Base-by-base conservation (phyloP, 2,329 filamentous ascomycete species). In the Xylariaceae sp. region DNA sequence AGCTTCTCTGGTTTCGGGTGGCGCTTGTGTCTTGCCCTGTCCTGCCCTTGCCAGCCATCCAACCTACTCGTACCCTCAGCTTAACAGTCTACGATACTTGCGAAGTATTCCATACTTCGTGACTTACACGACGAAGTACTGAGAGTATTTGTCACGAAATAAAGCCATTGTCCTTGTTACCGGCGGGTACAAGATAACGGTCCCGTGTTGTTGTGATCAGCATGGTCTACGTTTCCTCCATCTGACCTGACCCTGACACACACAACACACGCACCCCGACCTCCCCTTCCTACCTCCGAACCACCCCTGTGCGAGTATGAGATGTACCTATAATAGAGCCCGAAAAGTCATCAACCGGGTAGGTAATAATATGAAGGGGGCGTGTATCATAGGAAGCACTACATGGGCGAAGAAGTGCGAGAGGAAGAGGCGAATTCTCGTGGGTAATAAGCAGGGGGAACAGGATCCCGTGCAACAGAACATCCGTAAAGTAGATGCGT, bases 111-210 rank as follows among this genome's bases (percentile, higher is more conserved):
- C 17, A 30, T 42, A 42, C 37, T 2, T 42, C 9, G 8, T 13
- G 8, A 45, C 42, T n/a, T 45, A 45, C 42, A 13, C 42, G 42
- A 5, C 3, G 5, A 13, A 3, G 3, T 9, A 18, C 7, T 2
- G 13, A 11, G 11, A 34, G 51, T 56, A 62, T 58, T 59, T 61
- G 62, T 64, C 56, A 61, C 62, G 23, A 50, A 53, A 60, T 48
- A 55, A 54, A 57, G 50, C 51, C 42, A 54, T 45, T 49, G 17
- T 49, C 18, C n/a, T 61, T 58, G 54, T 60, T 60, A 58, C 55
- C 47, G 47, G 48, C 57, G 23, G 45, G 35, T 55, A 49, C 58
- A 56, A 44, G 53, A 62, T 45, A 59, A 56, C 53, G 47, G 57
- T 55, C 35, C 54, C 59, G 53, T 59, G 48, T 42, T 30, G 23